Conservation (phyloP, 768 basidiomycete genomes). For the Mycena crocata region DNA sequence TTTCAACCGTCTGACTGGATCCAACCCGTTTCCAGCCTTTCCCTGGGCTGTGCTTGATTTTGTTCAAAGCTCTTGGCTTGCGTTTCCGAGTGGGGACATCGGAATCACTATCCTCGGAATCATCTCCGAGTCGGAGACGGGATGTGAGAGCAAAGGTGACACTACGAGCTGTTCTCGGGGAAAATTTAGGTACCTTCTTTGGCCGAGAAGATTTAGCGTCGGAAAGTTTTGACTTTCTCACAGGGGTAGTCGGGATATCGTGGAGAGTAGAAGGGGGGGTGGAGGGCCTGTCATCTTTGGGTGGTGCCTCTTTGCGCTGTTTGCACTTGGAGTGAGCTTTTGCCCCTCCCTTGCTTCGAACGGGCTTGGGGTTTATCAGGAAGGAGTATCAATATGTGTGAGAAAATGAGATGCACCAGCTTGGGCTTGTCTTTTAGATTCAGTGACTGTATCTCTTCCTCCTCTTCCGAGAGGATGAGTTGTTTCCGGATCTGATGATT, state of each 20-base stretch:
- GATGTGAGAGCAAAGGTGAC: neutral
- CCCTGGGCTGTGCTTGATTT: neutral
- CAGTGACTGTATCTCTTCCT: neutral
- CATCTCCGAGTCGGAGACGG: neutral
- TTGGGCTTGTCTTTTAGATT: neutral
- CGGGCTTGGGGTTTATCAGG: neutral
- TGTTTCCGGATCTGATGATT: neutral
- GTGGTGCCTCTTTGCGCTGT: neutral
- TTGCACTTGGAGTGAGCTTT: neutral
- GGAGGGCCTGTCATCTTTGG: neutral
- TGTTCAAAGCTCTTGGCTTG: neutral
- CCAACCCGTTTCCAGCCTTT: neutral
- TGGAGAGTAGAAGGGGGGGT: neutral
- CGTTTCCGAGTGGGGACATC: neutral
- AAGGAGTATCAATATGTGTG: neutral
- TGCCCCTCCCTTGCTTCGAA: neutral
- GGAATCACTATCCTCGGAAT: neutral
- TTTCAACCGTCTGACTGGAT: neutral
- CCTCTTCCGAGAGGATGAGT: neutral
- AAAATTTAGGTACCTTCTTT: conserved; percentile 3
- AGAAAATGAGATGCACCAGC: neutral
- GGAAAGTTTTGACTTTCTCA: neutral
- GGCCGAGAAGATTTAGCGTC: neutral
- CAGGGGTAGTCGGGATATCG: neutral
- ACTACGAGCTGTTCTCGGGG: neutral